Conservation (phyloP, 768 basidiomycete genomes). For the Neoboletus brunneissimus region DNA sequence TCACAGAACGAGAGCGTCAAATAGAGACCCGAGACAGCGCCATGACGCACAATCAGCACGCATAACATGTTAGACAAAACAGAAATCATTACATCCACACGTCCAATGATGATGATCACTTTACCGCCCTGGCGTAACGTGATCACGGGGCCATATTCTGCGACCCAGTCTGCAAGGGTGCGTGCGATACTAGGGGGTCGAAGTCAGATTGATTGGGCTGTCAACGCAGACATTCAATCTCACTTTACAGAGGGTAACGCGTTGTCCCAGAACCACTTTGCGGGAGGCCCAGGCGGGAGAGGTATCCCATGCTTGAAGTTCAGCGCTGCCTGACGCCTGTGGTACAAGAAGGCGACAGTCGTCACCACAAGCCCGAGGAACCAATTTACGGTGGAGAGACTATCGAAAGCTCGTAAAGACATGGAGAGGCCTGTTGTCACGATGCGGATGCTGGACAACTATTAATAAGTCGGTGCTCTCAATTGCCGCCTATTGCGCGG, state of each 20-base stretch:
- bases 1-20: neutral
- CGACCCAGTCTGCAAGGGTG: constrained; percentile 49
- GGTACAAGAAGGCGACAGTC: constrained; percentile 1
- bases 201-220: neutral
- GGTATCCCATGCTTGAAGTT: constrained; percentile 9
- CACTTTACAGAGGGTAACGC: constrained; percentile 20
- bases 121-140: constrained; percentile 45
- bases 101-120: constrained; percentile 18
- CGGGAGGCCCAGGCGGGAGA: constrained; percentile 28
- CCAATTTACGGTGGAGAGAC: neutral
- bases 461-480: too few relatives aligned
- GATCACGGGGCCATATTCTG: constrained; percentile 57
- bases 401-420: neutral
- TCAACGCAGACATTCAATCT: neutral
- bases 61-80: neutral
- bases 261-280: constrained; percentile 25
- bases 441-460: too few relatives aligned
- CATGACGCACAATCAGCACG: neutral
- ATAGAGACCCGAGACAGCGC: too few relatives aligned
- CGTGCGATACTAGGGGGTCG: constrained; percentile 13
- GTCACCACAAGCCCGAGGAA: constrained; percentile 2
- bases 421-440: neutral
- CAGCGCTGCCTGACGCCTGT: neutral
- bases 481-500: too few relatives aligned
- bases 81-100: constrained; percentile 18